A percentile compares a stretch with the other conserved stretches of the same genome.
These are phyloP conservation scores for Psophocarpus tetragonolobus DNA, from an alignment of 306 rosid species.

Conservation along the genomic window DNA sequence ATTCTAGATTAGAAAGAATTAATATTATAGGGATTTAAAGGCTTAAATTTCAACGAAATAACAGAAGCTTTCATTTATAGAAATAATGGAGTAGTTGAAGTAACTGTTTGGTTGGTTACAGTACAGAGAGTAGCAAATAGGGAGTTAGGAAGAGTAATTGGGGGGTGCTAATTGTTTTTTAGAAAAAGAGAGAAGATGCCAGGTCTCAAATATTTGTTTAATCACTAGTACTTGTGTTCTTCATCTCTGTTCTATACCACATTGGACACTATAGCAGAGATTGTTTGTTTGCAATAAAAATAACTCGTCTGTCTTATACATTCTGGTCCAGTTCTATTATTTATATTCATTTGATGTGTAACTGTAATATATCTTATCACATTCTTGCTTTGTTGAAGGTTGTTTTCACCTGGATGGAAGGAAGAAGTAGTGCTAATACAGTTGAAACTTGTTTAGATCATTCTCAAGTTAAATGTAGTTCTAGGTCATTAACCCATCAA, in stretches of 20 bases:
- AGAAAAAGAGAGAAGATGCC: slow-evolving; percentile 15
- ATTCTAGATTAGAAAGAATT: slow-evolving; percentile 6
- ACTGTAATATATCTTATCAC: slow-evolving; percentile 9
- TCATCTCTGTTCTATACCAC: not conserved
- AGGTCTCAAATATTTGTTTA: not conserved
- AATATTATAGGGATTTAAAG: not conserved
- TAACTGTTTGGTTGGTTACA: slow-evolving; percentile 14
- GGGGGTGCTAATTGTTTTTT: not conserved
- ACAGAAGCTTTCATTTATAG: slow-evolving; percentile 10
- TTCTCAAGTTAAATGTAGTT: slow-evolving; percentile 50
- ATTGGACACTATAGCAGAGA: slow-evolving; percentile 7
- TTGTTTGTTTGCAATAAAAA: not conserved
- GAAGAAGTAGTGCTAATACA: slow-evolving; percentile 42
- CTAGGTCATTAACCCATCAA: slow-evolving; percentile 48
- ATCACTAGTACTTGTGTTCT: not conserved
- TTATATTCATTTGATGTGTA: slow-evolving; percentile 31
- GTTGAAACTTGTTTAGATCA: slow-evolving; percentile 46
- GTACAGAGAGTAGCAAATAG: slow-evolving; percentile 8
- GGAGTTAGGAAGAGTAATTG: slow-evolving; percentile 5
- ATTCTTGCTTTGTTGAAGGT: slow-evolving; percentile 64
- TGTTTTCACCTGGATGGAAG: slow-evolving; percentile 92
- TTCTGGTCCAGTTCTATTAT: slow-evolving; percentile 16
- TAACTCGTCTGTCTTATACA: not conserved
- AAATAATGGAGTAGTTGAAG: not conserved
- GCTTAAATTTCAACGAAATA: not conserved